phyloP scores from a whole-genome alignment of 805 yeast genomes.

The Candida easanensis region DNA sequence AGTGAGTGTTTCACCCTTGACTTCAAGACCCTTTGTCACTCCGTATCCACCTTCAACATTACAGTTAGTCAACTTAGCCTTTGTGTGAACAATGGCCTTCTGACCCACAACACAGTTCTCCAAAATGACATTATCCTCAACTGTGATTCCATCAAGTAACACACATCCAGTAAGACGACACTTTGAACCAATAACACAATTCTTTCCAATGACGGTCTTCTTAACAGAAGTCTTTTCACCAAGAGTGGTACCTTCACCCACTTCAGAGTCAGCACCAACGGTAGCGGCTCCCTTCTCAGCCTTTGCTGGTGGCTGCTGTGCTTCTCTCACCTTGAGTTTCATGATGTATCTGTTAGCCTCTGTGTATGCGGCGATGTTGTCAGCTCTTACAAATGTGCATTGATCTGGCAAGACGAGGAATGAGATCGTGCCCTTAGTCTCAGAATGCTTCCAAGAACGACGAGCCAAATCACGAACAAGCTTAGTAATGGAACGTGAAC shows the following conservation, averaged over 20 bases:
- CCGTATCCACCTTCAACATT: conserved; percentile 78
- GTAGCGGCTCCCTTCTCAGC: conserved; percentile 60
- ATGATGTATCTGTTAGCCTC: conserved; percentile 84
- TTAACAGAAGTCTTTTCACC: conserved; percentile 87
- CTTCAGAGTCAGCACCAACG: conserved; percentile 82
- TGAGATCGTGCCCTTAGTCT: conserved; percentile 57
- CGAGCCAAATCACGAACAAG: conserved; percentile 85
- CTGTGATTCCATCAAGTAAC: conserved; percentile 60
- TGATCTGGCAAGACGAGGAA: conserved; percentile 69
- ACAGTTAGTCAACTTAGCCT: conserved; percentile 71
- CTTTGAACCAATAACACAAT: conserved; percentile 76
- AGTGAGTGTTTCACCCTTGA: conserved; percentile 59
- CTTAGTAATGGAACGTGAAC: conserved; percentile 52
- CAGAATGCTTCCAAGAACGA: conserved; percentile 84
- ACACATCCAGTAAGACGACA: conserved; percentile 89
- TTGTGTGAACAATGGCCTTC: conserved; percentile 58
- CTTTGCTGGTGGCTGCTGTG: conserved; percentile 20
- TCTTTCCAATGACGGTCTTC: conserved; percentile 73
- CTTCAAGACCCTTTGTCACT: conserved; percentile 51
- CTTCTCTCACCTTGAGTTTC: conserved; percentile 54
- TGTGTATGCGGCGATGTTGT: conserved; percentile 76
- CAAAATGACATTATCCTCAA: conserved; percentile 71
- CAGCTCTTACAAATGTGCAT: conserved; percentile 71
- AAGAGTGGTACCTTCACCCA: conserved; percentile 63
- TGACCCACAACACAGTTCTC: conserved; percentile 89